Evolutionary conservation across 495 filamentous ascomycete genomes (phyloP).

Genomic region (Trichoderma parareesei): DNA sequence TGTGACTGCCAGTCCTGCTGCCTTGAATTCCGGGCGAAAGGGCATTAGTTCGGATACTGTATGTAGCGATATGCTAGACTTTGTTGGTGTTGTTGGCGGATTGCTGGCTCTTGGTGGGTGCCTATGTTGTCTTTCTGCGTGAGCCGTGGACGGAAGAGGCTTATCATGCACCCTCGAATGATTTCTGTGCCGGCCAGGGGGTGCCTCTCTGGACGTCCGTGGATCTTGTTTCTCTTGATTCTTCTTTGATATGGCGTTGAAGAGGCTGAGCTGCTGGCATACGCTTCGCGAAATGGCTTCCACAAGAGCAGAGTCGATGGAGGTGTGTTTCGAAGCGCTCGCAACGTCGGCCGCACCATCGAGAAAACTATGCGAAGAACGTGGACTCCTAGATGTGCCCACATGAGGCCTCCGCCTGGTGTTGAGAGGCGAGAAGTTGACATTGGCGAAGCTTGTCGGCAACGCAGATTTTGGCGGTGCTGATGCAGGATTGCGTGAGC

Average conservation of each 20-base stretch:
- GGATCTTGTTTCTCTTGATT: not conserved
- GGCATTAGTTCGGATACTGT: conserved; percentile 39
- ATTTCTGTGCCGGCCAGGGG: not conserved
- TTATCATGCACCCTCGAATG: not conserved
- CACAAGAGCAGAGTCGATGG: conserved; percentile 2
- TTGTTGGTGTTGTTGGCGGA: conserved; percentile 24
- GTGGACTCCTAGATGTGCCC: not conserved
- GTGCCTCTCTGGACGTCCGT: not conserved
- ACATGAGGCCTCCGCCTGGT: not conserved
- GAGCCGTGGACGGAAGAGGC: conserved; percentile 3
- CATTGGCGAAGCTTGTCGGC: not conserved
- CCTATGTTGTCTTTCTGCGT: conserved; percentile 27
- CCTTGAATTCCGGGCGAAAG: conserved; percentile 35
- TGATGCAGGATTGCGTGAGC: not conserved
- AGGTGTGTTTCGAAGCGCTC: not conserved
- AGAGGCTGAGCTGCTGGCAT: not conserved
- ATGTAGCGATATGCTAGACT: conserved; percentile 27
- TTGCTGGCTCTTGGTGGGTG: conserved; percentile 26
- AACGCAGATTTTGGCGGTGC: not conserved
- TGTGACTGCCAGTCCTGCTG: conserved; percentile 42
- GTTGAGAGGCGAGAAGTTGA: not conserved
- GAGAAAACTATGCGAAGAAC: not conserved
- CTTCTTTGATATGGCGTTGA: conserved; percentile 11
- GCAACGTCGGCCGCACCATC: not conserved
- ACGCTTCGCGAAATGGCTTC: conserved; percentile 2